Conservation (phyloP, 371 early-diverging fungal species). For the Mucor irregularis region DNA sequence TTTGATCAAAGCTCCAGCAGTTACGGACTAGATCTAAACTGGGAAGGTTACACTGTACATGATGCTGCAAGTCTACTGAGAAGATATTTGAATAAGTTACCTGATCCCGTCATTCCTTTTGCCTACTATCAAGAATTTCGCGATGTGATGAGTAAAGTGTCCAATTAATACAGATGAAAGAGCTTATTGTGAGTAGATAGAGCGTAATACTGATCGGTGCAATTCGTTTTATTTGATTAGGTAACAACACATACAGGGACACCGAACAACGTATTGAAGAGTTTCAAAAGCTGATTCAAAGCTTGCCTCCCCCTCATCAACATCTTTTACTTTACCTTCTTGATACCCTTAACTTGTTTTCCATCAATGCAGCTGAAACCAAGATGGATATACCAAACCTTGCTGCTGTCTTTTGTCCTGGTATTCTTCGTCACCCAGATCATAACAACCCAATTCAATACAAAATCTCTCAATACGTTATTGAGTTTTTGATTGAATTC, state of each 20-base stretch:
- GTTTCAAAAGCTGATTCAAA: conserved; percentile 48
- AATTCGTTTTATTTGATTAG: conserved; percentile 4
- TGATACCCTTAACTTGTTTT: conserved; percentile 53
- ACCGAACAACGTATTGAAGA: conserved; percentile 34
- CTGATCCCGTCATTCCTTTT: conserved; percentile 57
- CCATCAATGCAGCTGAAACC: conserved; percentile 43
- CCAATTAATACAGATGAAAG: neutral
- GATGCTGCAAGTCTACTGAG: conserved; percentile 61
- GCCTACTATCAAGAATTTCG: conserved; percentile 51
- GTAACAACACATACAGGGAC: conserved; percentile 19
- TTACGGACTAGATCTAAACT: conserved; percentile 55
- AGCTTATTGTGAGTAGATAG: too few relatives aligned
- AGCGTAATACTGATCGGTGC: too few relatives aligned
- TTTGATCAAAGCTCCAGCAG: conserved; percentile 52
- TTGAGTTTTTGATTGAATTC: conserved; percentile 56
- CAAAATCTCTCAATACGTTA: conserved; percentile 54
- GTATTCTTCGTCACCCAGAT: conserved; percentile 54
- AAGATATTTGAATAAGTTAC: conserved; percentile 55
- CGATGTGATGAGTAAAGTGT: conserved; percentile 47
- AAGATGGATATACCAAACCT: conserved; percentile 54
- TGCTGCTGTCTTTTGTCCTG: conserved; percentile 60
- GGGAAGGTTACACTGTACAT: conserved; percentile 57
- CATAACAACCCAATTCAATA: conserved; percentile 59
- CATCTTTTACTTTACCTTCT: conserved; percentile 57
- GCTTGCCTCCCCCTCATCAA: conserved; percentile 51